Evolutionary conservation across 768 basidiomycete species (phyloP).

Genomic region (Termitomyces bulborhizus): DNA sequence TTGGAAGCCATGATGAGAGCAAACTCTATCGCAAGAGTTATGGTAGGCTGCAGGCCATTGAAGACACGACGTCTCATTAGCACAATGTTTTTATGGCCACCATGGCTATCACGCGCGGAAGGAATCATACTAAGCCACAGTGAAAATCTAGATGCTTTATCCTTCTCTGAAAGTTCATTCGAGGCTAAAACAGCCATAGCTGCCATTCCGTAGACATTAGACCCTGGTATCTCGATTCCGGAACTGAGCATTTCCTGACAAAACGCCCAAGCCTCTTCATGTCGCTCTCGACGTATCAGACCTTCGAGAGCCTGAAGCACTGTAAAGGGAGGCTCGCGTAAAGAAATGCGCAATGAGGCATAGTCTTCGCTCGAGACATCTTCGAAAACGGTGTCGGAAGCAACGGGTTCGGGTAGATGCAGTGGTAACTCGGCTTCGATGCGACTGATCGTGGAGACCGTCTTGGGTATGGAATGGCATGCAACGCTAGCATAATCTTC

Average conservation of each 20-base stretch:
- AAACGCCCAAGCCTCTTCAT: slow-evolving; percentile 23
- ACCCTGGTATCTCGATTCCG: slow-evolving; percentile 21
- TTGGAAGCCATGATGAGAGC: slow-evolving; percentile 30
- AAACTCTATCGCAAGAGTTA: slow-evolving; percentile 23
- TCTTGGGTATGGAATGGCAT: slow-evolving; percentile 7
- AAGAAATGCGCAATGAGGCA: not conserved
- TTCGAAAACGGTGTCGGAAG: slow-evolving; percentile 28
- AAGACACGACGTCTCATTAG: slow-evolving; percentile 20
- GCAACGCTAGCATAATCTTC: slow-evolving; percentile 23
- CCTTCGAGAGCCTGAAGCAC: slow-evolving; percentile 14
- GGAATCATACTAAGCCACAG: slow-evolving; percentile 32
- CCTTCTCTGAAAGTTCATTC: slow-evolving; percentile 7
- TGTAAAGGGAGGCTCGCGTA: slow-evolving; percentile 3
- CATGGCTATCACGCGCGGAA: slow-evolving; percentile 3
- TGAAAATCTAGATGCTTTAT: slow-evolving; percentile 11
- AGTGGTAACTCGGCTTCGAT: slow-evolving; percentile 24
- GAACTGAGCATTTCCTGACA: slow-evolving; percentile 27
- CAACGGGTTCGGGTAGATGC: slow-evolving; percentile 20
- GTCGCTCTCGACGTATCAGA: slow-evolving; percentile 13
- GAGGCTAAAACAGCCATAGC: slow-evolving; percentile 19
- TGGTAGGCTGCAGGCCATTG: slow-evolving; percentile 16
- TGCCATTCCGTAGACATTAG: slow-evolving; percentile 21
- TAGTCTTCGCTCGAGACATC: slow-evolving; percentile 24
- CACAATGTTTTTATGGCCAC: slow-evolving; percentile 9
- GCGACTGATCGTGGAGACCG: slow-evolving; percentile 18